Base-by-base conservation (phyloP, 1,139 yeast genomes). In the Suhomyces terraborum region DNA sequence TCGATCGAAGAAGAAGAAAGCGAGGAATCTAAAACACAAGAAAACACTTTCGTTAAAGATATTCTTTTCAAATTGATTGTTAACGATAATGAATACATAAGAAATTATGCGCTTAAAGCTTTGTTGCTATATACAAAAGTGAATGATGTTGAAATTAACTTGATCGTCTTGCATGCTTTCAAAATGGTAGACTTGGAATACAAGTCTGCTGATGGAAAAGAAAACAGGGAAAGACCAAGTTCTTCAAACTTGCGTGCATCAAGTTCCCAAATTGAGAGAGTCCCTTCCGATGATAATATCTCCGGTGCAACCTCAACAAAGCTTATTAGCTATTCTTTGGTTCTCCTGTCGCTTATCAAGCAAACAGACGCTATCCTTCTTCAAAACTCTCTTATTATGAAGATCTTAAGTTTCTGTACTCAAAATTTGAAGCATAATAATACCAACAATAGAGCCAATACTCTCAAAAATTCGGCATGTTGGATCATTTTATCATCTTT, bases 401-500 rank as follows among this genome's bases (percentile, higher is more conserved):
- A 70, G 43, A 58, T 73, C 4, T 59, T 73, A 50, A 70, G 77
- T 62, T 73, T 70, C 47, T 73, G 77, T 48, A 73, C 79, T 8
- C 79, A 73, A 47, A 68, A 62, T 42, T 64, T 73, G 51, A 73
- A 73, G 50, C 76, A 72, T 41, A 67, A 60, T 38, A 48, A 42
- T 25, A 51, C 50, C 35, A 48, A 50, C 13, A 54, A 54, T 21
- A 53, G 51, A 25, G 47, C 50, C 10, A 58, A 53, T 20, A 53
- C 51, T 30, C 50, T 55, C 42, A 64, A 56, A 42, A 60, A 56
- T 43, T 55, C 67, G 4, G 40, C 53, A 32, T 58, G 86, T 49
- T 91, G 98, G 98, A 73, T 84, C 4, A 64, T 88, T 17, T 65
- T 93, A 29, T 72, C 84, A 38, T 95, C 97, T 0, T 66, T 89